Conservation (phyloP, 495 filamentous ascomycete genomes). For the Umbilicaria muhlenbergii region DNA sequence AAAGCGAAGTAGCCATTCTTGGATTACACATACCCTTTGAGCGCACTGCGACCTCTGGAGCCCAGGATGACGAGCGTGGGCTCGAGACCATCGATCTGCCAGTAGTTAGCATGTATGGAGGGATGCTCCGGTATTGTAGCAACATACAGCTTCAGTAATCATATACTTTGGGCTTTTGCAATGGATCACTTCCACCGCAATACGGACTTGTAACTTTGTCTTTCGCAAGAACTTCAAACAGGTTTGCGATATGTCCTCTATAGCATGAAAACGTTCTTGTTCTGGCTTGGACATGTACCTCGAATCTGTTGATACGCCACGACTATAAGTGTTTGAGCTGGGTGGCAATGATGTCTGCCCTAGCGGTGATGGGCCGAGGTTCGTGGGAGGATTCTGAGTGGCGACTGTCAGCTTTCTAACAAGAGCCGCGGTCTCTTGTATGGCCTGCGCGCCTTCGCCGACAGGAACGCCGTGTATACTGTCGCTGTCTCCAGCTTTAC, state of each 20-base stretch:
- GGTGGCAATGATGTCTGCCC: conserved; percentile 18
- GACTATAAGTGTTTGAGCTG: conserved; percentile 26
- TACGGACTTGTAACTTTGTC: conserved; percentile 76
- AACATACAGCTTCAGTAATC: conserved; percentile 58
- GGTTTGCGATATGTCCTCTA: conserved; percentile 59
- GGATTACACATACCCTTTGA: conserved; percentile 62
- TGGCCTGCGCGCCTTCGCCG: conserved; percentile 44
- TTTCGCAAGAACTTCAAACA: conserved; percentile 74
- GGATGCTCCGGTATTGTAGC: background rate
- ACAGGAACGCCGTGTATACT: conserved; percentile 27
- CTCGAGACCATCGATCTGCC: conserved; percentile 73
- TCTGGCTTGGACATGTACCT: conserved; percentile 42
- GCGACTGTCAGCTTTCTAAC: conserved; percentile 35
- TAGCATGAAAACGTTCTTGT: conserved; percentile 59
- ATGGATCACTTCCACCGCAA: conserved; percentile 91
- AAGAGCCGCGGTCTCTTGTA: conserved; percentile 54
- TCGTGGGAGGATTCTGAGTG: conserved; percentile 10
- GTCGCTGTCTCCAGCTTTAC: conserved; percentile 17
- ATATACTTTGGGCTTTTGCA: conserved; percentile 89
- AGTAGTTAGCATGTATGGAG: background rate
- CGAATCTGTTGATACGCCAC: conserved; percentile 26
- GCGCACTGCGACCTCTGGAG: conserved; percentile 70
- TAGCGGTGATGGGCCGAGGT: background rate
- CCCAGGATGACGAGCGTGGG: conserved; percentile 92
- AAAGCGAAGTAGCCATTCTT: background rate